phyloP scores from a whole-genome alignment of 2,329 filamentous ascomycete species.

The Cladosporium sp. region DNA sequence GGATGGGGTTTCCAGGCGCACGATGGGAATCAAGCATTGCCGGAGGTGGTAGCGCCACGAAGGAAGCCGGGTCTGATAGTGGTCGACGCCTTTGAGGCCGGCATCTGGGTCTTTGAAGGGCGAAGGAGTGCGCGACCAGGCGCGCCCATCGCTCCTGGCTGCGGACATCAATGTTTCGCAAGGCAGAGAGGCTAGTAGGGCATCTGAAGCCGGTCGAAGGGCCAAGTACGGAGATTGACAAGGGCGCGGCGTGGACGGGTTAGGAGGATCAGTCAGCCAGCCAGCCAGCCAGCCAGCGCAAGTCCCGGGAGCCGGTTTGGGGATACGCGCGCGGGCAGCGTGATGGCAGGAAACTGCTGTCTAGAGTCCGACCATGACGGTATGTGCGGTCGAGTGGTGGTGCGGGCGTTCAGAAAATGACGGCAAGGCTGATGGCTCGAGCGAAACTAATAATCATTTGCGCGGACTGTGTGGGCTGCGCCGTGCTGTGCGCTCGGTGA shows the following conservation, averaged over 20 bases:
- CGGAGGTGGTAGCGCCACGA: slow-evolving; percentile 84
- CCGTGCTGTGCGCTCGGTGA: background rate
- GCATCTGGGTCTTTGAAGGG: slow-evolving; percentile 53
- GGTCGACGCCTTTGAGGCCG: slow-evolving; percentile 72
- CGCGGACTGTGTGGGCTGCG: background rate
- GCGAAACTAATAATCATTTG: background rate
- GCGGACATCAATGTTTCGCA: slow-evolving; percentile 6
- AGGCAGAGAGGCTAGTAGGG: slow-evolving; percentile 2
- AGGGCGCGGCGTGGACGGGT: too few species aligned
- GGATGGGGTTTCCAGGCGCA: slow-evolving; percentile 93
- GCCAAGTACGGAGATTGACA: background rate
- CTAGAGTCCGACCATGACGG: slow-evolving; percentile 5
- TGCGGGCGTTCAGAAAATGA: background rate
- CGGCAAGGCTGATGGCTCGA: background rate
- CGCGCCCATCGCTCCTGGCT: slow-evolving; percentile 8
- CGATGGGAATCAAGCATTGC: slow-evolving; percentile 75
- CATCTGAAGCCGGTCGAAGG: slow-evolving; percentile 8
- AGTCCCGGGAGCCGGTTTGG: background rate
- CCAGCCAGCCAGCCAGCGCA: too few species aligned
- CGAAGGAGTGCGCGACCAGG: slow-evolving; percentile 22
- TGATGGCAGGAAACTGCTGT: background rate
- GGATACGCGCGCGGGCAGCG: background rate
- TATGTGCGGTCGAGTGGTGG: background rate
- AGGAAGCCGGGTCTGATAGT: slow-evolving; percentile 64
- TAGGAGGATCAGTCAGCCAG: background rate